Evolutionary conservation across 1,139 yeast genomes (phyloP).

Genomic region (Hemisphaericaspora xylanilytica): DNA sequence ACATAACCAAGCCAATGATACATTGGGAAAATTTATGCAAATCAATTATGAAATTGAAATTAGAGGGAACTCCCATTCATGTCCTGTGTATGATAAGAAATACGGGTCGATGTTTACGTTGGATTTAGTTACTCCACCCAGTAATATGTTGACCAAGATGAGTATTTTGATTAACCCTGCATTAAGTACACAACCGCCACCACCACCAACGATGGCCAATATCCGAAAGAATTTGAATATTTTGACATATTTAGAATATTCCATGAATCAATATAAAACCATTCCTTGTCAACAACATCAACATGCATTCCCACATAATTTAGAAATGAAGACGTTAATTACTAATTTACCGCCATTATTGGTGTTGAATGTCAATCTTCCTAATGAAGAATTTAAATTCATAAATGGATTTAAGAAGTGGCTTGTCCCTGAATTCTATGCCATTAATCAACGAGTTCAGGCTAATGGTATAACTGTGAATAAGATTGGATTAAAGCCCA

Average conservation of each 20-base stretch:
- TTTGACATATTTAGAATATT: constrained; percentile 55
- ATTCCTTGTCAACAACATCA: constrained; percentile 35
- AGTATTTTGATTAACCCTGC: constrained; percentile 23
- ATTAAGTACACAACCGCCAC: constrained; percentile 7
- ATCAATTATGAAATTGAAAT: constrained; percentile 41
- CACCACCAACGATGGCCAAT: constrained; percentile 10
- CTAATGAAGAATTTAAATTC: constrained; percentile 45
- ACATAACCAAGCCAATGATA: constrained; percentile 21
- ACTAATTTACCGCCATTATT: constrained; percentile 62
- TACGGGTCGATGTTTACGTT: constrained; percentile 22
- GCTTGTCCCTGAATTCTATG: constrained; percentile 61
- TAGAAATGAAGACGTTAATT: constrained; percentile 51
- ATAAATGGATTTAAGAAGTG: constrained; percentile 47
- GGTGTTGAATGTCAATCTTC: constrained; percentile 56
- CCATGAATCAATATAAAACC: constrained; percentile 52
- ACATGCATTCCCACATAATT: constrained; percentile 37
- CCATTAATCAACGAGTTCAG: constrained; percentile 18
- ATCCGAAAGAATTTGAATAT: constrained; percentile 17
- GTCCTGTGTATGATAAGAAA: constrained; percentile 33
- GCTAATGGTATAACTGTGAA: constrained; percentile 16
- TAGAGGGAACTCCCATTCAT: constrained; percentile 28
- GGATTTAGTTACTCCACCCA: constrained; percentile 36
- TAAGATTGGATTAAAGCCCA: constrained; percentile 21
- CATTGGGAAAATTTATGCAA: constrained; percentile 23
- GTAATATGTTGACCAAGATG: constrained; percentile 24